Evolutionary conservation across 2,329 filamentous ascomycete genomes (phyloP).

Genomic region (Colletotrichum chlorophyti): DNA sequence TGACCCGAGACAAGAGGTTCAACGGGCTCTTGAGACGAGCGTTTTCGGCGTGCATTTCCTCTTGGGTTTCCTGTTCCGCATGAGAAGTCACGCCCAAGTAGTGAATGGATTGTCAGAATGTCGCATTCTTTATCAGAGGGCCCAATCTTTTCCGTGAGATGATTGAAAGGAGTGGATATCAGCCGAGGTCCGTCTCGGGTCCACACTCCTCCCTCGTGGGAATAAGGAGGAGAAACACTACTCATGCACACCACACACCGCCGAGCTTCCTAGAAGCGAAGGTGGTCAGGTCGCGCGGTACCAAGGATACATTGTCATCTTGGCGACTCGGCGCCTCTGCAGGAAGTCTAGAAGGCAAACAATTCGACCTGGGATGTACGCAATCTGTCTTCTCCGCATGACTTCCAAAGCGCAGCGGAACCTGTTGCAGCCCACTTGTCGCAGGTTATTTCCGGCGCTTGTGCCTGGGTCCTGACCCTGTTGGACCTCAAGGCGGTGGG

Average conservation of each 20-base stretch:
- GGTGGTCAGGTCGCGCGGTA: no score
- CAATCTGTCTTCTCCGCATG: conserved; percentile 10
- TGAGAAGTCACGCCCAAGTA: no score
- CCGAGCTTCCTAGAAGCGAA: no score
- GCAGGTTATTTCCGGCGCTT: conserved; percentile 18
- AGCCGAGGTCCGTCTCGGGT: conserved; percentile 21
- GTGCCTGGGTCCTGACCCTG: neutral
- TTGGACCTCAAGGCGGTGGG: conserved; percentile 7
- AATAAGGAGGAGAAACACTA: conserved; percentile 3
- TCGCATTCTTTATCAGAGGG: conserved; percentile 7
- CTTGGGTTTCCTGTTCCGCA: no score
- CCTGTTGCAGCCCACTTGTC: neutral
- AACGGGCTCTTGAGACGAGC: no score
- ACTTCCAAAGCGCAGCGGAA: neutral
- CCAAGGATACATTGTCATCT: no score
- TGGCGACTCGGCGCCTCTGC: no score
- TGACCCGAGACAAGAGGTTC: no score
- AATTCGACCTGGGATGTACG: no score
- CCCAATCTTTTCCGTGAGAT: conserved; percentile 5
- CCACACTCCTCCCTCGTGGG: conserved; percentile 1
- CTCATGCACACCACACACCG: no score
- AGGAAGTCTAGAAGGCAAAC: no score
- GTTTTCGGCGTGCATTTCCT: no score
- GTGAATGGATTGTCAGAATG: neutral
- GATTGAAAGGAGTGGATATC: conserved; percentile 11